These are phyloP conservation scores for Aristolochia fimbriata DNA, from an alignment of 164 flowering plant species.

Conservation along the genomic window DNA sequence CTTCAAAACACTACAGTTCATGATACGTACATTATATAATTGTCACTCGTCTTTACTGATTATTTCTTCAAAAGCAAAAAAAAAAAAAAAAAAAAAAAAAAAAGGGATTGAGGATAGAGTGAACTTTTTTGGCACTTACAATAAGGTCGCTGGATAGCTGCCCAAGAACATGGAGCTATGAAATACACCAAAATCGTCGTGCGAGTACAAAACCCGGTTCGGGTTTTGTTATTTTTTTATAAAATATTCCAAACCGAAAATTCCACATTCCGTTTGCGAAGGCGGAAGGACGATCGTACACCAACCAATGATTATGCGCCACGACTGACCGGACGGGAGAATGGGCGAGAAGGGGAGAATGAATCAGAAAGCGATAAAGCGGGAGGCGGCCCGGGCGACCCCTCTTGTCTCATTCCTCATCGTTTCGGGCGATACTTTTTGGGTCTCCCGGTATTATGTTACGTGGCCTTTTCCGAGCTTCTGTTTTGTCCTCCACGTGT, in stretches of 20 bases:
- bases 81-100: background rate
- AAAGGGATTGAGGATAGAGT: background rate
- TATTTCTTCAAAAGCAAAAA: background rate
- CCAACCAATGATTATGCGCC: conserved; percentile 13
- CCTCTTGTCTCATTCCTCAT: background rate
- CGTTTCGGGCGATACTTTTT: too few species aligned
- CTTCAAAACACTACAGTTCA: background rate
- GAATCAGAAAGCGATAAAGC: background rate
- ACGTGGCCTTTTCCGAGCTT: background rate
- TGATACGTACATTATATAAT: background rate
- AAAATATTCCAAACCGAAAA: background rate
- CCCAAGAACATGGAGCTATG: background rate
- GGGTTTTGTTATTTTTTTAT: background rate
- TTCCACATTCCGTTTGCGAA: too few species aligned
- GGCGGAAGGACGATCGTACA: conserved; percentile 1
- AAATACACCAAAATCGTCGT: conserved; percentile 1
- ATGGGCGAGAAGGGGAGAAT: background rate
- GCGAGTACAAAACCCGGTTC: background rate
- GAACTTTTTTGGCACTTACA: background rate
- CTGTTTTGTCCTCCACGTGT: background rate
- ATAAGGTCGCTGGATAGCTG: background rate
- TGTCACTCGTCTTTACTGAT: background rate
- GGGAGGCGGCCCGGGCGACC: background rate
- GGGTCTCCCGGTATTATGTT: too few species aligned
- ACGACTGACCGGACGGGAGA: background rate